A percentile compares a stretch with the other conserved stretches of the same genome.
These are phyloP conservation scores for Rhododendron molle DNA, from an alignment of 148 eudicot species.

Conservation along the genomic window DNA sequence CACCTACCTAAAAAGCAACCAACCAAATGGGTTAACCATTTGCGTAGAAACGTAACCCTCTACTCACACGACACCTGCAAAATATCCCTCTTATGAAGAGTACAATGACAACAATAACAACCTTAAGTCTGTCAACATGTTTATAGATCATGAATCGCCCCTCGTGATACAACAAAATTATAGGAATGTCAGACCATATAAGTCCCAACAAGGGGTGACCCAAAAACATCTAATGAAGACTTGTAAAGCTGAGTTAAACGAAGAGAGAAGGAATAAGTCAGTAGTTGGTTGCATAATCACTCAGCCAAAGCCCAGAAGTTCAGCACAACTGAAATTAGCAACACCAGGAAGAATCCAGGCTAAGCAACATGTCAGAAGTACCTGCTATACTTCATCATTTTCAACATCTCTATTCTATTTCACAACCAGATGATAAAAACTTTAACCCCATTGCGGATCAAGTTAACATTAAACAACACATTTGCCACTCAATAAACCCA, in stretches of 20 bases:
- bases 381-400: not conserved
- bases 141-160: not conserved
- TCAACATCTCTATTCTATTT: not conserved
- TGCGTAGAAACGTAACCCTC: not conserved
- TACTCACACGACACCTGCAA: not conserved
- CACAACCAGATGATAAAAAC: not conserved
- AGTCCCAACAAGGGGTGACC: not conserved
- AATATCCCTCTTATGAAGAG: not conserved
- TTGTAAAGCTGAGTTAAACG: not conserved
- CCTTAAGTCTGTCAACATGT: not conserved
- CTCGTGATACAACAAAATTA: not conserved
- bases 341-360: not conserved
- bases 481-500: not conserved
- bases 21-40: not conserved
- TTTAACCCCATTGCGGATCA: not conserved
- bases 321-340: not conserved
- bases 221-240: no score
- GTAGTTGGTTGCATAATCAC: conserved; percentile 1
- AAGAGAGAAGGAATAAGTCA: conserved; percentile 1
- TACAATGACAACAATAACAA: not conserved
- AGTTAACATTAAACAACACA: not conserved
- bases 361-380: not conserved
- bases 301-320: not conserved
- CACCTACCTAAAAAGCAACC: not conserved
- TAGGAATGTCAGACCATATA: not conserved